Percentiles rank a stretch among this genome's conserved stretches.
These are phyloP conservation scores for Arthroderma sp. DNA, from an alignment of 2,329 filamentous ascomycete genomes.

Conservation along the genomic window DNA sequence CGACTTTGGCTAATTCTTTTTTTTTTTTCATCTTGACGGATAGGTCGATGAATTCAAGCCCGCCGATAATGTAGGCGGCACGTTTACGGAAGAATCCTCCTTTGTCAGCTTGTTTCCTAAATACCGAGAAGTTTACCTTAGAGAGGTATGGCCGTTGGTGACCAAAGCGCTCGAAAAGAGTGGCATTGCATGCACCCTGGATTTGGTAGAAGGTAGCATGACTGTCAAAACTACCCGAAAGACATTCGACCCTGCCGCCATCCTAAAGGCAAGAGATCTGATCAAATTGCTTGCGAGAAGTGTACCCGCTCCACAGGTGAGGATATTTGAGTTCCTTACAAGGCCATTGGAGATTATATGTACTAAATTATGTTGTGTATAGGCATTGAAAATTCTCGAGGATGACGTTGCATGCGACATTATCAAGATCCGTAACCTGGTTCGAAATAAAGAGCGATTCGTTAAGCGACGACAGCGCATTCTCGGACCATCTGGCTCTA, in stretches of 20 bases:
- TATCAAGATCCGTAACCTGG: constrained; percentile 84
- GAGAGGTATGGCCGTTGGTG: constrained; percentile 83
- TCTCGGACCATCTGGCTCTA: constrained; percentile 79
- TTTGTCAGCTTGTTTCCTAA: constrained; percentile 81
- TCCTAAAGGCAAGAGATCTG: constrained; percentile 85
- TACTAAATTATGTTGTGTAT: not conserved
- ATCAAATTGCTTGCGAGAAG: constrained; percentile 86
- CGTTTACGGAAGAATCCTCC: constrained; percentile 84
- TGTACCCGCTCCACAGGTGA: constrained; percentile 70
- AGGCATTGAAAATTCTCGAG: constrained; percentile 81
- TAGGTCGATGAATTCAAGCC: constrained; percentile 72
- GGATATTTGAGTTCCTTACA: not conserved
- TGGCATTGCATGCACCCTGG: constrained; percentile 81
- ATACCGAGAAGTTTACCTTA: constrained; percentile 88
- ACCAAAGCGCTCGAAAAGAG: constrained; percentile 76
- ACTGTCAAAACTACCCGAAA: constrained; percentile 88
- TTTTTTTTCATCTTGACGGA: not conserved
- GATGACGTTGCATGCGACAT: constrained; percentile 88
- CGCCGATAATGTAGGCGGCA: constrained; percentile 71
- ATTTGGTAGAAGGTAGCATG: constrained; percentile 93
- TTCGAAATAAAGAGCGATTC: constrained; percentile 88
- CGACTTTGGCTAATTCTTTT: not conserved
- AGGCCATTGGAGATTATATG: no score
- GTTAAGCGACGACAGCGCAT: constrained; percentile 90
- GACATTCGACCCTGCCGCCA: constrained; percentile 82